Percentiles rank a stretch among this genome's conserved stretches.
These are phyloP conservation scores for Capsicum pubescens DNA, from an alignment of 257 asterid species.

Conservation along the genomic window DNA sequence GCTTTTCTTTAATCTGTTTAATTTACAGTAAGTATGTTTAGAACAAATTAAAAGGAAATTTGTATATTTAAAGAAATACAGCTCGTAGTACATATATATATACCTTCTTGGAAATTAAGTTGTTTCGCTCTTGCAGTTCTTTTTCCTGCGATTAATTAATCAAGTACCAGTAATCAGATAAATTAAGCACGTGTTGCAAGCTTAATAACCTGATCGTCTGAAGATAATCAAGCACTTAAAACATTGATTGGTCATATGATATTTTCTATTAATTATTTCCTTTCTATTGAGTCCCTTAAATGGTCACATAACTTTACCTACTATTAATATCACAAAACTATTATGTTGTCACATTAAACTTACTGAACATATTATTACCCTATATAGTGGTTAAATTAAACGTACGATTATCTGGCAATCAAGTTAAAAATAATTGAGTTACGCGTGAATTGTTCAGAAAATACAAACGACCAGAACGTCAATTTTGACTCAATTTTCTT, in stretches of 20 bases:
- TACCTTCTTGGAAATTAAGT: conserved; percentile 62
- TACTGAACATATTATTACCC: not conserved
- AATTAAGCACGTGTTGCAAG: too few relatives aligned
- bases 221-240: too few relatives aligned
- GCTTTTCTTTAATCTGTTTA: conserved; percentile 13
- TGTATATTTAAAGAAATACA: too few relatives aligned
- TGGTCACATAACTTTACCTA: not conserved
- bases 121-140: conserved; percentile 59
- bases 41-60: not conserved
- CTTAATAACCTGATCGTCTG: too few relatives aligned
- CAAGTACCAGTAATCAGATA: not conserved
- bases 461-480: too few relatives aligned
- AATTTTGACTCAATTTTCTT: too few relatives aligned
- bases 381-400: not conserved
- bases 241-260: too few relatives aligned
- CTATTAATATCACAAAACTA: not conserved
- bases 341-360: not conserved
- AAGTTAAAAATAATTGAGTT: too few relatives aligned
- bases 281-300: too few relatives aligned
- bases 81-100: not conserved
- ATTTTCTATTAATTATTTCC: too few relatives aligned
- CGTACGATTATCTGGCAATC: too few relatives aligned
- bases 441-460: not conserved
- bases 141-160: conserved; percentile 50
- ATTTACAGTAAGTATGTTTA: not conserved